Conservation (phyloP, 2,329 filamentous ascomycete genomes). For the Ceratocystiopsis brevicomis region DNA sequence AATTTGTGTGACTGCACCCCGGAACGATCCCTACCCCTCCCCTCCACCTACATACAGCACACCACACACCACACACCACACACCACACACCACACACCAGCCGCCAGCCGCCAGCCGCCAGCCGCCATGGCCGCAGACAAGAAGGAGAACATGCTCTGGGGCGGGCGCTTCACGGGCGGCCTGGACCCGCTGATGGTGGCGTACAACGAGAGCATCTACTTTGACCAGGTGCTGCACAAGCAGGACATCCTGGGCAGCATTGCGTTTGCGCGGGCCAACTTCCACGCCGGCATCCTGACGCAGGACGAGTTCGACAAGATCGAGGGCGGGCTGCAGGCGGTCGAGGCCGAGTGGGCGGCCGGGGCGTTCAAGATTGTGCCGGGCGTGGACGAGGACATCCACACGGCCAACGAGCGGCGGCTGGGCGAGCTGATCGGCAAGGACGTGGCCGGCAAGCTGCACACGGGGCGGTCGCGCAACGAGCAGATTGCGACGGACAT, state of each 20-base stretch:
- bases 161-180: constrained; percentile 42
- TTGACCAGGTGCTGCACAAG: constrained; percentile 59
- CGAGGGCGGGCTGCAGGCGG: constrained; percentile 45
- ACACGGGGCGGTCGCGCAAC: constrained; percentile 73
- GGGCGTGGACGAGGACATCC: constrained; percentile 39
- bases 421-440: constrained; percentile 74
- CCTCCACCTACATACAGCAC: too few species aligned
- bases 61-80: too few species aligned
- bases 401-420: constrained; percentile 53
- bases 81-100: too few species aligned
- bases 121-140: constrained; percentile 15
- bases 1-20: too few species aligned
- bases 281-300: constrained; percentile 54
- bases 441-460: constrained; percentile 69
- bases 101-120: too few species aligned
- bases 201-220: constrained; percentile 68
- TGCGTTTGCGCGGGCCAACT: constrained; percentile 65
- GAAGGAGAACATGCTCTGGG: constrained; percentile 22
- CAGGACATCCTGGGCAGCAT: constrained; percentile 68
- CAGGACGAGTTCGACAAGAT: constrained; percentile 55
- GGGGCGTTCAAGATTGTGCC: constrained; percentile 32
- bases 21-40: too few species aligned
- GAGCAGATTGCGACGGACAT: constrained; percentile 84
- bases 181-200: constrained; percentile 72
- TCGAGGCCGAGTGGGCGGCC: constrained; percentile 33